A percentile compares a stretch with the other conserved stretches of the same genome.
Evolutionary conservation across 768 basidiomycete genomes (phyloP).

Genomic region (Lactarius hatsudake): DNA sequence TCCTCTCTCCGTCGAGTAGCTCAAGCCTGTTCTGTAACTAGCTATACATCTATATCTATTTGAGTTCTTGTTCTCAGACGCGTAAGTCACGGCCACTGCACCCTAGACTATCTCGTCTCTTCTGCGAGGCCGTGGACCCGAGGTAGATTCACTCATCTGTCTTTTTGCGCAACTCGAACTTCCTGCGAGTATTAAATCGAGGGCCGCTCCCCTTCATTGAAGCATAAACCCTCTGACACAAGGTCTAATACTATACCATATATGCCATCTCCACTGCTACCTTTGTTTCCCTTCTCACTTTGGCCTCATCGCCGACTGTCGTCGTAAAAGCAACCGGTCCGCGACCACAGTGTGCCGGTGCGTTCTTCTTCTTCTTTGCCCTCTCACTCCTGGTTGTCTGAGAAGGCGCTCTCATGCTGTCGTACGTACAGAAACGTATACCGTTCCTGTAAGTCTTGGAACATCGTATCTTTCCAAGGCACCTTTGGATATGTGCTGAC

Average conservation of each 20-base stretch:
- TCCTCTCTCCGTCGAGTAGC: too few relatives aligned
- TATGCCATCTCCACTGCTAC: neutral
- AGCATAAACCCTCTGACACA: neutral
- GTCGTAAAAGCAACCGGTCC: slow-evolving; percentile 9
- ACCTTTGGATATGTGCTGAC: too few relatives aligned
- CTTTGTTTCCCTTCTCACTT: slow-evolving; percentile 7
- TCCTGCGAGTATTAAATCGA: neutral
- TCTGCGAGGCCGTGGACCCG: neutral
- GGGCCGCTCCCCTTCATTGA: neutral
- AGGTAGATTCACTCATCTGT: neutral
- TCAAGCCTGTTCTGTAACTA: too few relatives aligned
- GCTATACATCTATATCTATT: too few relatives aligned
- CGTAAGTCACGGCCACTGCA: too few relatives aligned
- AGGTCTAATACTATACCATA: neutral
- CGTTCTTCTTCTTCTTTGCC: neutral
- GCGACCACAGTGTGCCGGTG: slow-evolving; percentile 2
- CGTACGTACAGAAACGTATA: neutral
- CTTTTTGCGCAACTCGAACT: too few relatives aligned
- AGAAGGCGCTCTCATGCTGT: neutral
- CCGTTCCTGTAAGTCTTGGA: neutral
- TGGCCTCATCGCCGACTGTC: neutral
- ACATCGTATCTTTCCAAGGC: neutral
- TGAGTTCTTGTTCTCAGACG: too few relatives aligned
- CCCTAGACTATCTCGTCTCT: too few relatives aligned
- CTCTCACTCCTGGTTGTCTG: too few relatives aligned